Evolutionary conservation across 208 protist species (phyloP).

Genomic region (Angomonas deanei): DNA sequence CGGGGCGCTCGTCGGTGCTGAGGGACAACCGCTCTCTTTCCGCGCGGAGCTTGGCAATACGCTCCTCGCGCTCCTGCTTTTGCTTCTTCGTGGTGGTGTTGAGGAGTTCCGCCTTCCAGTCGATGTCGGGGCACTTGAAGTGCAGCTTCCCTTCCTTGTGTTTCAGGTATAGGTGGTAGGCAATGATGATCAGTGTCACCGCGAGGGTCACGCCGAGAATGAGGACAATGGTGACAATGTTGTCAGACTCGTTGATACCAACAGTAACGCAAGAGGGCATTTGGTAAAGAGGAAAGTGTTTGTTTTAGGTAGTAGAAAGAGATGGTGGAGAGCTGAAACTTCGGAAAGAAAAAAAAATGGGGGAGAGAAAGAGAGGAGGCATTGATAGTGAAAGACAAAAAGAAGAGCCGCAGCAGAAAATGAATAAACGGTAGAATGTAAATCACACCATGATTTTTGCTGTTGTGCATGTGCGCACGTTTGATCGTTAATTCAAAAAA

Average conservation of each 20-base stretch:
- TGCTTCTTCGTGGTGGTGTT: constrained; percentile 32
- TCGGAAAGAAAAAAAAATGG: background rate
- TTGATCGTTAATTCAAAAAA: too few species aligned
- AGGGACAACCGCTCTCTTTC: constrained; percentile 6
- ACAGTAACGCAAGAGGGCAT: constrained; percentile 8
- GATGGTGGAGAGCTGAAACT: constrained; percentile 2
- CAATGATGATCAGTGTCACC: constrained; percentile 11
- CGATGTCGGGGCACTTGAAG: constrained; percentile 35
- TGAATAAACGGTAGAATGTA: too few species aligned
- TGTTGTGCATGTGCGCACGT: too few species aligned
- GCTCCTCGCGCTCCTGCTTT: constrained; percentile 16
- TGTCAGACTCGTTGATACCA: constrained; percentile 20
- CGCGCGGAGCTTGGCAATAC: constrained; percentile 4
- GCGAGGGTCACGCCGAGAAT: constrained; percentile 29
- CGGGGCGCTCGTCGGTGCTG: background rate
- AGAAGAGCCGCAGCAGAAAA: background rate
- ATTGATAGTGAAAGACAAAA: too few species aligned
- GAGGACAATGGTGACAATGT: constrained; percentile 43
- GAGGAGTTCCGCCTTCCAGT: constrained; percentile 42
- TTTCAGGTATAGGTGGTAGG: constrained; percentile 23
- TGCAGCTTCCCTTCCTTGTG: constrained; percentile 28
- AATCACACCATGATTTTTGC: too few species aligned
- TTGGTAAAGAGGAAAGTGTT: background rate
- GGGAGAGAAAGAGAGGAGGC: background rate
- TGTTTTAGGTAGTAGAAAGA: too few species aligned